A percentile compares a stretch with the other conserved stretches of the same genome.
phyloP scores from a whole-genome alignment of 192 early-diverging fungal genomes.

The Ambispora gerdemannii region DNA sequence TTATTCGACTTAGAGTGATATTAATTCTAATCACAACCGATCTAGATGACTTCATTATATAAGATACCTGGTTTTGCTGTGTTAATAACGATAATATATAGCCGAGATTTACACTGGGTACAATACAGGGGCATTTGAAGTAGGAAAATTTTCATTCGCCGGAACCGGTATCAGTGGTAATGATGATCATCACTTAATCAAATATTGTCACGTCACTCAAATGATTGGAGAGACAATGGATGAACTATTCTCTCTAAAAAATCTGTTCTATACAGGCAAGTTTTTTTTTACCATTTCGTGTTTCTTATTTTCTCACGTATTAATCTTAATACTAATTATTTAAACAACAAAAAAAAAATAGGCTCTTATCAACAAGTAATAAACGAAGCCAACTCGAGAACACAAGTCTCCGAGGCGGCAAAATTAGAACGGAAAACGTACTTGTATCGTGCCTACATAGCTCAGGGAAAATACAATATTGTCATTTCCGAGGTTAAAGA shows the following conservation, averaged over 20 bases:
- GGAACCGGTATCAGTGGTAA: too few species aligned
- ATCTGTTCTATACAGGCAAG: constrained; percentile 59
- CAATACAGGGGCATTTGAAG: too few species aligned
- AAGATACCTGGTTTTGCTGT: too few species aligned
- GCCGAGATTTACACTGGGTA: too few species aligned
- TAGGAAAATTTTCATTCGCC: too few species aligned
- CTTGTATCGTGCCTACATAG: constrained; percentile 78
- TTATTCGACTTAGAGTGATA: too few species aligned
- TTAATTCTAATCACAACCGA: too few species aligned
- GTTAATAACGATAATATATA: too few species aligned
- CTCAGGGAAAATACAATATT: constrained; percentile 67
- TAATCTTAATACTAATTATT: constrained; percentile 37
- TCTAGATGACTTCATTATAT: too few species aligned
- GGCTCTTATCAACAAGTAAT: constrained; percentile 74
- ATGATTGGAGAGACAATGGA: constrained; percentile 23
- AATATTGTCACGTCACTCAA: too few species aligned
- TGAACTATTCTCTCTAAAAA: constrained; percentile 64
- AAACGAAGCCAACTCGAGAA: constrained; percentile 51
- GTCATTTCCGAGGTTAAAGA: constrained; percentile 65
- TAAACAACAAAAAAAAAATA: constrained; percentile 46
- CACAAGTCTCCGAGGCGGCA: constrained; percentile 37
- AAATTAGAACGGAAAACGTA: constrained; percentile 62
- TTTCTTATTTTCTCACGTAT: constrained; percentile 4
- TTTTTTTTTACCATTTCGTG: neutral
- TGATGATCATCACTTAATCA: too few species aligned